Percentiles rank a stretch among this genome's conserved stretches.
Evolutionary conservation across 345 rosid species (phyloP).

Genomic region (Salix caprea): DNA sequence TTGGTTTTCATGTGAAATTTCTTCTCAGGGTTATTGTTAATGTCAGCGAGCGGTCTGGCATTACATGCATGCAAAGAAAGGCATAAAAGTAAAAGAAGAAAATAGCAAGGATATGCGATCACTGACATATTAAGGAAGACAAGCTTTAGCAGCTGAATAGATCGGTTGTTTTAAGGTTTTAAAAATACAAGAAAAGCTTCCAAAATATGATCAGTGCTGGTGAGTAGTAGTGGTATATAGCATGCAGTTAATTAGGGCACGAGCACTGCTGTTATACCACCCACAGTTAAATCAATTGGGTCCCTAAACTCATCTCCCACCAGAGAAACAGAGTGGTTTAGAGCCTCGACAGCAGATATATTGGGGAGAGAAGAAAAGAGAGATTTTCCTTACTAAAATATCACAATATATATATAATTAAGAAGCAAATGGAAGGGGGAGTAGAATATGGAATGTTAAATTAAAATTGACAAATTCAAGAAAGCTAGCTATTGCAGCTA

Average conservation of each 20-base stretch:
- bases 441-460: not conserved
- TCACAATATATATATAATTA: not conserved
- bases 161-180: not conserved
- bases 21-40: slow-evolving; percentile 20
- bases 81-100: slow-evolving; percentile 35
- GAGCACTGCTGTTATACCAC: not conserved
- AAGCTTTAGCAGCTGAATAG: not conserved
- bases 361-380: slow-evolving; percentile 8
- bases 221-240: not conserved
- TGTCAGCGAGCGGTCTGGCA: slow-evolving; percentile 40
- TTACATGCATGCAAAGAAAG: slow-evolving; percentile 41
- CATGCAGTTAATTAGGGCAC: slow-evolving; percentile 3
- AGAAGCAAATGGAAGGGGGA: not conserved
- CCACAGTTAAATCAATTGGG: slow-evolving; percentile 9
- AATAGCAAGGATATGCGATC: slow-evolving; percentile 14
- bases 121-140: slow-evolving; percentile 22
- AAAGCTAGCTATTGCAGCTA: slow-evolving; percentile 1
- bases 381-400: slow-evolving; percentile 17
- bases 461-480: not conserved
- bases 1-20: slow-evolving; percentile 17
- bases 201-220: not conserved
- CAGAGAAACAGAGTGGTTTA: slow-evolving; percentile 20
- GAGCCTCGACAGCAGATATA: slow-evolving; percentile 4
- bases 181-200: not conserved
- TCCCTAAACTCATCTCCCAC: slow-evolving; percentile 30